phyloP scores from a whole-genome alignment of 768 basidiomycete species.

The Clitopilus hobsonii region DNA sequence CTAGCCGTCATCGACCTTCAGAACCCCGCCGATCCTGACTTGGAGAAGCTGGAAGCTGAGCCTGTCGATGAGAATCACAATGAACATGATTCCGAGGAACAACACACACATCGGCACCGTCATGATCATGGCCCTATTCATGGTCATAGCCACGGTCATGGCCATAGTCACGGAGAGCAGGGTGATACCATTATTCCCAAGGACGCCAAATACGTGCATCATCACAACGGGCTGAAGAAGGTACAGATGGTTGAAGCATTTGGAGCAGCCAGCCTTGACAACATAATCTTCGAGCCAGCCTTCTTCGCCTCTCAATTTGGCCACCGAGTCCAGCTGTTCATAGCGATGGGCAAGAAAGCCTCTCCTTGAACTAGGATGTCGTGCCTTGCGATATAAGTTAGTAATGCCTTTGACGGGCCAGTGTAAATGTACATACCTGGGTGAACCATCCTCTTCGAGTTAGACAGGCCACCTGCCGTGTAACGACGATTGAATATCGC shows the following conservation, averaged over 20 bases:
- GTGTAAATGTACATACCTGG: too few relatives aligned
- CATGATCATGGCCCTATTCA: conserved; percentile 8
- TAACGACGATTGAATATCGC: too few relatives aligned
- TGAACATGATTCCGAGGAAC: not conserved
- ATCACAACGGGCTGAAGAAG: conserved; percentile 49
- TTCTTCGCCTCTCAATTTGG: conserved; percentile 25
- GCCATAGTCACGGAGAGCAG: conserved; percentile 1
- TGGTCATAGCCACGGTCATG: conserved; percentile 5
- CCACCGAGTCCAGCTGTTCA: conserved; percentile 40
- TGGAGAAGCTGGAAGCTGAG: not conserved
- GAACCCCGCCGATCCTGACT: conserved; percentile 6
- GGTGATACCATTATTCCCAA: conserved; percentile 20
- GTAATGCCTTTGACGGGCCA: too few relatives aligned
- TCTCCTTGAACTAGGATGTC: conserved; percentile 3
- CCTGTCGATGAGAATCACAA: not conserved
- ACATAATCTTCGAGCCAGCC: conserved; percentile 34
- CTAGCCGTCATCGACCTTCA: conserved; percentile 54
- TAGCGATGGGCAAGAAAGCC: conserved; percentile 47
- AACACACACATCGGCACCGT: not conserved
- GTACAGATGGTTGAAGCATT: conserved; percentile 45
- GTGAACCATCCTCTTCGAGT: too few relatives aligned
- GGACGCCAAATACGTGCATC: conserved; percentile 42
- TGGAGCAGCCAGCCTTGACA: conserved; percentile 45
- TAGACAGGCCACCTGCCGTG: not conserved
- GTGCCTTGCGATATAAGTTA: not conserved